Evolutionary conservation across 176 grass and related monocot species (phyloP).

Genomic region (Elaeis guineensis): DNA sequence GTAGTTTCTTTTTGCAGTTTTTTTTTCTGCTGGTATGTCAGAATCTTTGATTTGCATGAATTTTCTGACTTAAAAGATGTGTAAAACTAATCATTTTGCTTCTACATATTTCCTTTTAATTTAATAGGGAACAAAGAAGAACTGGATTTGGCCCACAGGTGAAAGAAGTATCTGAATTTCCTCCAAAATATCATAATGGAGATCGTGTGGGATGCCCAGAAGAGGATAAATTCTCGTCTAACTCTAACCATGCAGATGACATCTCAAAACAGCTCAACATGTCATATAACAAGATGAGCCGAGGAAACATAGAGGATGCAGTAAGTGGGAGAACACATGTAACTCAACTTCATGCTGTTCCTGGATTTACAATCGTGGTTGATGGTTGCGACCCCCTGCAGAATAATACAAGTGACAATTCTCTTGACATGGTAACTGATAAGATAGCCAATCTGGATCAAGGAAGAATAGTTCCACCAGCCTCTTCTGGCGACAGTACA

Average conservation of each 20-base stretch:
- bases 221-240: conserved; percentile 35
- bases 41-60: too few species aligned
- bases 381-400: conserved; percentile 34
- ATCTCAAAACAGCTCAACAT: conserved; percentile 39
- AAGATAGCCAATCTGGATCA: conserved; percentile 22
- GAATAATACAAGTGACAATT: conserved; percentile 23
- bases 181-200: conserved; percentile 30
- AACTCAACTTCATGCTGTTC: conserved; percentile 34
- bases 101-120: neutral
- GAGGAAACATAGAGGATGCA: conserved; percentile 31
- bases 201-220: conserved; percentile 34
- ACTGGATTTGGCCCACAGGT: conserved; percentile 29
- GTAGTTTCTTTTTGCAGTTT: too few species aligned
- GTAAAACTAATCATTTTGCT: neutral
- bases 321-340: conserved; percentile 38
- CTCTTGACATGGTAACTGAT: conserved; percentile 14
- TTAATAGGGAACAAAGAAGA: conserved; percentile 41
- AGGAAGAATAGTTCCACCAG: conserved; percentile 15
- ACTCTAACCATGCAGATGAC: conserved; percentile 40
- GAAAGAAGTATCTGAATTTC: conserved; percentile 33
- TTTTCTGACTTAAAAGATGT: too few species aligned
- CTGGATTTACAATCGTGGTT: conserved; percentile 37
- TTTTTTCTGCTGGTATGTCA: too few species aligned
- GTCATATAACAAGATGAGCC: conserved; percentile 51
- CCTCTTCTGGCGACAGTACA: conserved; percentile 12